Conservation (phyloP, 306 rosid genomes). For the Cucumis sativus region DNA sequence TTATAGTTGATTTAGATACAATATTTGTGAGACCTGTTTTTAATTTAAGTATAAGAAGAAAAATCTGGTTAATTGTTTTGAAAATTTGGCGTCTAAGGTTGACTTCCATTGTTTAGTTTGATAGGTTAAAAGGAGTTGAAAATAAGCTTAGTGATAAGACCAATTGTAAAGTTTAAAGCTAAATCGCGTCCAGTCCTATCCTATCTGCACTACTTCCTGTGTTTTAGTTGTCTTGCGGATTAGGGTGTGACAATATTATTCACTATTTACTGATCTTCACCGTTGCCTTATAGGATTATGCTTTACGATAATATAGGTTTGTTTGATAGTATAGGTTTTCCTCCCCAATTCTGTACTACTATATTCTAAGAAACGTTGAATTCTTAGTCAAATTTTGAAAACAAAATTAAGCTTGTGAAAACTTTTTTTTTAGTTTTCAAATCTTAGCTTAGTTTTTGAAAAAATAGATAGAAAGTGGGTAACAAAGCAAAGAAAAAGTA, state of each 20-base stretch:
- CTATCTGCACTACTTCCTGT: too few relatives aligned
- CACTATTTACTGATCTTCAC: background rate
- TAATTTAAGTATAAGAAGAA: too few relatives aligned
- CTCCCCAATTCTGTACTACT: background rate
- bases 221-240: too few relatives aligned
- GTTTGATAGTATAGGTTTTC: background rate
- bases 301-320: background rate
- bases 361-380: background rate
- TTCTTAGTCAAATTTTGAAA: background rate
- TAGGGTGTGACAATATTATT: background rate
- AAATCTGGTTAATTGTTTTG: too few relatives aligned
- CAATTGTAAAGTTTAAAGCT: too few relatives aligned
- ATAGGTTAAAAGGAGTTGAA: too few relatives aligned
- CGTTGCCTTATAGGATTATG: background rate
- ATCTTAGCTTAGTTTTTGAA: background rate
- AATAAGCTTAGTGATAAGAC: too few relatives aligned
- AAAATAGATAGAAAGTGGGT: background rate
- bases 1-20: background rate
- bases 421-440: background rate
- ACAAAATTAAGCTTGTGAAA: too few relatives aligned
- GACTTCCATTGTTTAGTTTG: too few relatives aligned
- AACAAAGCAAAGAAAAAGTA: background rate
- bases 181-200: too few relatives aligned
- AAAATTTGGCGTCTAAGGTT: too few relatives aligned
- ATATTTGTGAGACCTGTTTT: too few relatives aligned